Evolutionary conservation across 768 basidiomycete genomes (phyloP).

Genomic region (Naganishia antarctica): DNA sequence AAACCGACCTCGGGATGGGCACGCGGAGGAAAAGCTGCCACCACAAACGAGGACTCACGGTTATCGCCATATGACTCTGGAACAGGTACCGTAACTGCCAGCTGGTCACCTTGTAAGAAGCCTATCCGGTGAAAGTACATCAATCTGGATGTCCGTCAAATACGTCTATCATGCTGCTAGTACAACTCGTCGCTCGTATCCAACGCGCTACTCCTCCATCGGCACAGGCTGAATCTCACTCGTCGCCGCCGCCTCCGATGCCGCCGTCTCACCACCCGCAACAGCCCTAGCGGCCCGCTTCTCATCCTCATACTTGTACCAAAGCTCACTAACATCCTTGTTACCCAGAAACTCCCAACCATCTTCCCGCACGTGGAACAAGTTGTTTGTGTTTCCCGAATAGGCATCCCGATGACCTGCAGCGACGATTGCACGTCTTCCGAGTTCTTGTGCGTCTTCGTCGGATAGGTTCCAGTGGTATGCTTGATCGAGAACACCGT

Average conservation of each 20-base stretch:
- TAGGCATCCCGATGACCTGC: conserved; percentile 72
- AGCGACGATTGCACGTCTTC: conserved; percentile 86
- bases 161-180: neutral
- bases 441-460: conserved; percentile 91
- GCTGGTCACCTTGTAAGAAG: no score
- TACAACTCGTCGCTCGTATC: conserved; percentile 4
- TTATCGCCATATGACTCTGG: no score
- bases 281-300: conserved; percentile 40
- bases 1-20: no score
- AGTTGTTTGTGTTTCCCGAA: conserved; percentile 73
- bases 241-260: neutral
- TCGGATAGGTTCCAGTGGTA: conserved; percentile 80
- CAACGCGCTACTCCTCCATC: conserved; percentile 13
- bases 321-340: conserved; percentile 83
- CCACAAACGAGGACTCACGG: no score
- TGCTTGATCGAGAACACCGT: conserved; percentile 88
- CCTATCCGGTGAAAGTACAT: no score
- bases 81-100: no score
- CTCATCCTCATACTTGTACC: conserved; percentile 63
- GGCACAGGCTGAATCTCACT: conserved; percentile 19
- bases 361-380: conserved; percentile 89
- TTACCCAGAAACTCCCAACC: conserved; percentile 97
- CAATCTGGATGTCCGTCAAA: neutral
- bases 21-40: no score
- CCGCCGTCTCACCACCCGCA: neutral